Evolutionary conservation across 2,329 filamentous ascomycete genomes (phyloP), one percentile per base, ranked within the genome.

Genomic region (Penicillium psychrosexuale): DNA sequence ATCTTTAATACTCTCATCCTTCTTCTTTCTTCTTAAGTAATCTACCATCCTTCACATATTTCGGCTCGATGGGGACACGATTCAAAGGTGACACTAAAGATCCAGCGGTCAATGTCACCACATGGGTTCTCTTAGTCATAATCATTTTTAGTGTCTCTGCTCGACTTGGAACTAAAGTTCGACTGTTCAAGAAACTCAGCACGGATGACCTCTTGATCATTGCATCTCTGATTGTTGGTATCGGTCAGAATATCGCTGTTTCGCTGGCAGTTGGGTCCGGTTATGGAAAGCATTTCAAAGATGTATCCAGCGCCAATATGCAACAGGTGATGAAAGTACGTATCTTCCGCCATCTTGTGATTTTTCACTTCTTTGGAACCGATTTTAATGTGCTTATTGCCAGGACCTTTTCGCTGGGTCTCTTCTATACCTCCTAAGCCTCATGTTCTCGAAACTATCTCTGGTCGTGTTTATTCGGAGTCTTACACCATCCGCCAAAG

Each of bases 381-480:
- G 17, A 30, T 3, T 15, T n/a, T 43, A 17, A 43, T 28, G 3
- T 17, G 6, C 11, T 28, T 3, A 17, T 28, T 17, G 0, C 1
- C 33, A 66, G 64, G 56, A 57, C 22, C 63, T 64, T 22, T 66
- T 60, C 28, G 57, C 63, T 13, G 61, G 53, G 17, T 59, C 52
- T 15, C 45, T 65, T 46, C 40, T 66, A 1, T 66, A 64, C 39
- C 49, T 60, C n/a, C 28, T 58, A 2, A 63, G 63, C 36, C 56
- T 67, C 17, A 51, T 42, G 11, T 48, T 65, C 33, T 67, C 65
- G 8, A 66, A 67, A 43, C 42, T 67, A 38, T 67, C 65, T 2
- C 48, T 67, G n/a, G 59, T 58, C 7, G 34, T 52, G 3, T 67
- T 67, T 39, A 61, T 66, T 31, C 53, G 60, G 11, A 59, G 53